These are phyloP conservation scores for Trichosporon coremiiforme DNA, from an alignment of 1,284 basidiomycete species.

Conservation along the genomic window DNA sequence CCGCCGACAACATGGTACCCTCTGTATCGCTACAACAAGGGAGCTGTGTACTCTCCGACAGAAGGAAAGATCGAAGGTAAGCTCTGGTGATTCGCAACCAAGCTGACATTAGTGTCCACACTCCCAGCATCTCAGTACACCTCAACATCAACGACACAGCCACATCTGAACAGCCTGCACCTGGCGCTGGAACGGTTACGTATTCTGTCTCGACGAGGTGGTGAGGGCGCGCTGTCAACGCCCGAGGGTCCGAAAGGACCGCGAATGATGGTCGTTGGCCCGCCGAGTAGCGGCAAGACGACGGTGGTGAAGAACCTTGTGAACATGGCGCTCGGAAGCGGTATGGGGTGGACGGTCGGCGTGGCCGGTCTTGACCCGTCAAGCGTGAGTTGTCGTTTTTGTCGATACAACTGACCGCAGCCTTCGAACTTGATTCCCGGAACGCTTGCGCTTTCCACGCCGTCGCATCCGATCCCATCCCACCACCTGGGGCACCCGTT, in stretches of 20 bases:
- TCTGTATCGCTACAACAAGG: conserved; percentile 50
- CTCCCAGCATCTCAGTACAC: conserved; percentile 86
- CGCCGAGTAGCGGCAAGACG: conserved; percentile 91
- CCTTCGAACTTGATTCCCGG: conserved; percentile 80
- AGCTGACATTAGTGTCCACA: conserved; percentile 43
- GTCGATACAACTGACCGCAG: conserved; percentile 59
- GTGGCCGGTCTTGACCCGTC: conserved; percentile 85
- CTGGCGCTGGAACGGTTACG: conserved; percentile 89
- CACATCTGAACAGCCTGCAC: conserved; percentile 84
- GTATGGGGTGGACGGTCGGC: conserved; percentile 78
- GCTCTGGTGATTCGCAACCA: no score
- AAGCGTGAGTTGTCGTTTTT: conserved; percentile 65
- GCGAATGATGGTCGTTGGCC: conserved; percentile 85
- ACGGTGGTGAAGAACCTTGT: conserved; percentile 82
- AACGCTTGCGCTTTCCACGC: conserved; percentile 75
- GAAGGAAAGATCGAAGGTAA: conserved; percentile 48
- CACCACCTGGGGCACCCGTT: conserved; percentile 81
- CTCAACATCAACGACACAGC: conserved; percentile 90
- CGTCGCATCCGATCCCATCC: conserved; percentile 77
- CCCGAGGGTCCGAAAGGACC: conserved; percentile 63
- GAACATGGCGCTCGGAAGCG: conserved; percentile 82
- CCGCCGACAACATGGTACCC: conserved; percentile 57
- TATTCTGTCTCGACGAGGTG: conserved; percentile 65
- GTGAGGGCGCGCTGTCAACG: conserved; percentile 43
- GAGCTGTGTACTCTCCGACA: conserved; percentile 47